phyloP scores from a whole-genome alignment of 768 basidiomycete species.

The Lactarius deliciosus region DNA sequence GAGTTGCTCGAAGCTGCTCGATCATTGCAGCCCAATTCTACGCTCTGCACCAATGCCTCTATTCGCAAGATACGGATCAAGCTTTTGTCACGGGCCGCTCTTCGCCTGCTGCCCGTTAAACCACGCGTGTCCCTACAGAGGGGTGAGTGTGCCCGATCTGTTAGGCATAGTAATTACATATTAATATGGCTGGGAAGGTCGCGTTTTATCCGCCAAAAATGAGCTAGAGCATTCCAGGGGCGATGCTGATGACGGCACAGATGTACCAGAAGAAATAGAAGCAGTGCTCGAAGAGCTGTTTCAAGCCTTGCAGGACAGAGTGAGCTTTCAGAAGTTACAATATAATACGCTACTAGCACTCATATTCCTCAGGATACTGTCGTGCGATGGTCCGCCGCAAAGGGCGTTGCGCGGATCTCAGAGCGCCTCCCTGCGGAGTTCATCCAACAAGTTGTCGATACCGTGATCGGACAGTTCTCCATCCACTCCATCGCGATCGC shows the following conservation, averaged over 20 bases:
- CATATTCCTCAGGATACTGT: conserved; percentile 71
- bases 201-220: conserved; percentile 9
- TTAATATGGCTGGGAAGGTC: conserved; percentile 14
- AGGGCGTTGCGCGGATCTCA: conserved; percentile 83
- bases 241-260: conserved; percentile 45
- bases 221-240: conserved; percentile 28
- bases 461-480: conserved; percentile 70
- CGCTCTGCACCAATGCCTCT: conserved; percentile 56
- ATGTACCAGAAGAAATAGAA: conserved; percentile 82
- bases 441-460: conserved; percentile 78
- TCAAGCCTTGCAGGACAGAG: conserved; percentile 75
- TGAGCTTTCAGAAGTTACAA: conserved; percentile 37
- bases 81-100: conserved; percentile 60
- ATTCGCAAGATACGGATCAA: conserved; percentile 71
- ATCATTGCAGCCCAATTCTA: conserved; percentile 42
- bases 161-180: not conserved
- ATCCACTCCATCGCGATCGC: conserved; percentile 69
- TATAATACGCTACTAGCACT: conserved; percentile 8
- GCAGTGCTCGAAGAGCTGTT: conserved; percentile 70
- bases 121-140: conserved; percentile 40
- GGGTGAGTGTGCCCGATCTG: conserved; percentile 37
- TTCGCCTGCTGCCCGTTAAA: conserved; percentile 58
- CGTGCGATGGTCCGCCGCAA: conserved; percentile 93
- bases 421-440: conserved; percentile 77
- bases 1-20: conserved; percentile 48